phyloP scores from a whole-genome alignment of 148 eudicot species.

The Rhododendron griersonianum region DNA sequence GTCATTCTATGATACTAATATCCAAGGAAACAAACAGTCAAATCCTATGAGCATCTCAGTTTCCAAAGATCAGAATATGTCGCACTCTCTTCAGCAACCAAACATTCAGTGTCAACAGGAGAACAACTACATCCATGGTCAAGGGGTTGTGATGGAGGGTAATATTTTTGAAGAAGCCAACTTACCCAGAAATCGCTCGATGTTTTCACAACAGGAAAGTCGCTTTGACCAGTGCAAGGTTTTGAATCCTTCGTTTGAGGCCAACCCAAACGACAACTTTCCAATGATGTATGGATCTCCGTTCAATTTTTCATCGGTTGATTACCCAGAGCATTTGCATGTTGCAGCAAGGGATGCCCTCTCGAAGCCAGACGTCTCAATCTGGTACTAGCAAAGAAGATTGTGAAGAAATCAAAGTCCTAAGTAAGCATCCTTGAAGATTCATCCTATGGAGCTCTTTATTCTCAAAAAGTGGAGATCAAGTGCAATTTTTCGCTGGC shows the following conservation, averaged over 20 bases:
- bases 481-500: conserved; percentile 1
- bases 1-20: conserved; percentile 47
- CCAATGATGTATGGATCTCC: conserved; percentile 35
- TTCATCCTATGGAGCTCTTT: background rate
- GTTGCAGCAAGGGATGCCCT: conserved; percentile 21
- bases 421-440: conserved; percentile 2
- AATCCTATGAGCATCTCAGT: conserved; percentile 17
- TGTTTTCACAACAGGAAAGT: conserved; percentile 22
- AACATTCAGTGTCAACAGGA: conserved; percentile 26
- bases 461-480: background rate
- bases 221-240: conserved; percentile 37
- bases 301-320: conserved; percentile 24
- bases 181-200: conserved; percentile 17
- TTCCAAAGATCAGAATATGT: conserved; percentile 16
- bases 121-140: conserved; percentile 17
- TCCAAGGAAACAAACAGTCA: conserved; percentile 33
- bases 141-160: conserved; percentile 20
- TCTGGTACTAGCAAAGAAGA: conserved; percentile 35
- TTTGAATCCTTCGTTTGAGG: conserved; percentile 29
- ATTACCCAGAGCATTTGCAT: conserved; percentile 25
- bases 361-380: conserved; percentile 32
- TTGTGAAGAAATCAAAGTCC: background rate
- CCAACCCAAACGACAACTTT: conserved; percentile 31
- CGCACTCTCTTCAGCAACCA: conserved; percentile 17
- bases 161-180: conserved; percentile 31